These are phyloP conservation scores for Ophiocordyceps unilateralis DNA, from an alignment of 2,329 filamentous ascomycete genomes.

Conservation along the genomic window DNA sequence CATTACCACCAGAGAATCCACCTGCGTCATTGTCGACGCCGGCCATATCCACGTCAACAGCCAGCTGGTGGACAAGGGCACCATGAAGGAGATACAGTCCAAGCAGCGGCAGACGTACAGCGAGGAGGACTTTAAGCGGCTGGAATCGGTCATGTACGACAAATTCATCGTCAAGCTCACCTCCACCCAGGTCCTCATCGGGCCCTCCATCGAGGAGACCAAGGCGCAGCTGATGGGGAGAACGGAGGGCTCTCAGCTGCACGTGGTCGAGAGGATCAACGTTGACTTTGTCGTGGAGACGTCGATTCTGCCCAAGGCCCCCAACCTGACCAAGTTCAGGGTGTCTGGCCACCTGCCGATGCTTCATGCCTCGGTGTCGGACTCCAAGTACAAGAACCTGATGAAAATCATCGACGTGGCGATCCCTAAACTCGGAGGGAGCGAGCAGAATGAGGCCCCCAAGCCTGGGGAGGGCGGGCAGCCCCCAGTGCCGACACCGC, in stretches of 20 bases:
- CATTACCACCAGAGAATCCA: slow-evolving; percentile 62
- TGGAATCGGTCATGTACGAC: slow-evolving; percentile 95
- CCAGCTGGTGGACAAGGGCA: slow-evolving; percentile 82
- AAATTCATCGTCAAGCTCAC: slow-evolving; percentile 86
- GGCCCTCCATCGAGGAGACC: slow-evolving; percentile 79
- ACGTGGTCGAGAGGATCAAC: slow-evolving; percentile 93
- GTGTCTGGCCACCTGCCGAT: slow-evolving; percentile 86
- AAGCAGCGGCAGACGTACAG: slow-evolving; percentile 81
- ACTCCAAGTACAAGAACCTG: slow-evolving; percentile 88
- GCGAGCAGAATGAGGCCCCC: slow-evolving; percentile 6
- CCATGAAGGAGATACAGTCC: slow-evolving; percentile 72
- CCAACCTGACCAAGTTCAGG: slow-evolving; percentile 80
- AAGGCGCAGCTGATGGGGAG: slow-evolving; percentile 60
- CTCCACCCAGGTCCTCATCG: slow-evolving; percentile 89
- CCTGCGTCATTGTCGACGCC: slow-evolving; percentile 87
- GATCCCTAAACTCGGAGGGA: slow-evolving; percentile 59
- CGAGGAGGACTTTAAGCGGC: slow-evolving; percentile 70
- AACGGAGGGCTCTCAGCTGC: slow-evolving; percentile 53
- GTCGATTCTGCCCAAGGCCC: slow-evolving; percentile 90
- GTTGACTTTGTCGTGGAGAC: slow-evolving; percentile 93
- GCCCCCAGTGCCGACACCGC: slow-evolving; percentile 6
- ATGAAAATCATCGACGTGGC: slow-evolving; percentile 96
- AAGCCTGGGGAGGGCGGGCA: not conserved
- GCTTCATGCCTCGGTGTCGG: slow-evolving; percentile 79
- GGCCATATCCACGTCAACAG: slow-evolving; percentile 92